phyloP scores from a whole-genome alignment of 768 basidiomycete genomes.

The Tulasnella sp. region DNA sequence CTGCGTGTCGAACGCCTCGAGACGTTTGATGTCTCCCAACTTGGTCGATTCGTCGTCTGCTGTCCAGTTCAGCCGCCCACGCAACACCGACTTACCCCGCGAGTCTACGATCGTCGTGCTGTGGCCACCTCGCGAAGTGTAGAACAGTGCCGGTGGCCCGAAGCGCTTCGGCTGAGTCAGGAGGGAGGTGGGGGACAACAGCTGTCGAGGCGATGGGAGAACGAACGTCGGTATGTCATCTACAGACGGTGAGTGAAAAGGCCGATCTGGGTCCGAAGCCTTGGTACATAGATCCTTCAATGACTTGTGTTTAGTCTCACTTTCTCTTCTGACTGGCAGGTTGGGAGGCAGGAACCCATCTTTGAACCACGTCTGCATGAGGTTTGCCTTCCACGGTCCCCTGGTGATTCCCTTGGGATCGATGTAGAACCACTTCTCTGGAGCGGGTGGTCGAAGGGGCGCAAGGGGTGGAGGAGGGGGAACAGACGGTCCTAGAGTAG shows the following conservation, averaged over 20 bases:
- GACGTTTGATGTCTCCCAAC: constrained; percentile 71
- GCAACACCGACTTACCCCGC: constrained; percentile 73
- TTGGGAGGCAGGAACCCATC: constrained; percentile 74
- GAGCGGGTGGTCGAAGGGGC: constrained; percentile 52
- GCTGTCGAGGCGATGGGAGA: neutral
- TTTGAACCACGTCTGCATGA: constrained; percentile 86
- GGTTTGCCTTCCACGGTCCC: constrained; percentile 77
- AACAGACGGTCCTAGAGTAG: neutral
- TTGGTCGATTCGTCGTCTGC: constrained; percentile 41
- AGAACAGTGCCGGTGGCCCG: constrained; percentile 79
- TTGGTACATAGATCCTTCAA: neutral
- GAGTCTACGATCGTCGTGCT: constrained; percentile 81
- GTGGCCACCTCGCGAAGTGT: constrained; percentile 79
- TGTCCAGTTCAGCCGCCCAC: constrained; percentile 72
- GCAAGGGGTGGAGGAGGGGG: constrained; percentile 32
- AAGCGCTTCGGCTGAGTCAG: constrained; percentile 70
- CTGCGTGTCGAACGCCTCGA: constrained; percentile 71
- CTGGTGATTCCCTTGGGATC: constrained; percentile 74
- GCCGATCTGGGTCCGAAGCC: neutral
- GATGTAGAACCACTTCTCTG: constrained; percentile 70
- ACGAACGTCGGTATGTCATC: neutral
- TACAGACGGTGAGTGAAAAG: neutral
- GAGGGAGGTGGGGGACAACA: constrained; percentile 41
- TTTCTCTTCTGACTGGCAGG: constrained; percentile 68
- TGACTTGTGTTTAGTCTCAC: constrained; percentile 27